Evolutionary conservation across 371 early-diverging fungal species (phyloP), one percentile per base, ranked within the genome.

Genomic region (Mucor circinelloides): DNA sequence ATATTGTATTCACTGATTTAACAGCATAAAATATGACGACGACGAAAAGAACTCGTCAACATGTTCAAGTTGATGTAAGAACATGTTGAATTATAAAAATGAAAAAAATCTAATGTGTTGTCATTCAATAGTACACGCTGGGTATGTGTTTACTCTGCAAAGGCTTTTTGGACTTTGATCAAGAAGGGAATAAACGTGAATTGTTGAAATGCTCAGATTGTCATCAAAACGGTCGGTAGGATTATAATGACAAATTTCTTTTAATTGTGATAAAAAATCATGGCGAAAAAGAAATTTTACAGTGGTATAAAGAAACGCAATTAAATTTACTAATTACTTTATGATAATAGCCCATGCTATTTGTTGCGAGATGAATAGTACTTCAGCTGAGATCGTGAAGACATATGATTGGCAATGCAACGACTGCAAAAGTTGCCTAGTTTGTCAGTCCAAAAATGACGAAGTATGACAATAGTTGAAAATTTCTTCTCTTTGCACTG

Each of bases 391-490:
- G 15, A 64, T 80, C 40, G 76, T 77, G 21, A 68, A 67, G 40
- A 73, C 76, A n/a, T 80, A 80, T 63, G 67, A 77, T 67, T 80
- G 80, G 77, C 80, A 80, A 67, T 80, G 80, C 63, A 77, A 73
- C 67, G 80, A 77, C 44, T 77, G 80, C 44, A 80, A 80, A 64
- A 80, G 72, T 55, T 80, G 78, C 62, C 60, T 75, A 30, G 68
- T 71, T 42, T 80, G 80, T 72, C 68, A 71, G 23, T 68, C 65
- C 17, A 77, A 80, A 63, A 73, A 71, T 63, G 70, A 75, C 50
- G 78, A 80, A 72, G 80, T 80, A 78, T 67, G 67, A 67, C 60
- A 65, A 56, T 38, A 19, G 32, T 32, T 27, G 12, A 30, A 56
- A 57, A 55, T 19, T 55, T 54, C 21, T 60, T 58, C 46, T 59